These are phyloP conservation scores for Alternaria sp. DNA, from an alignment of 2,329 filamentous ascomycete species.

Conservation along the genomic window DNA sequence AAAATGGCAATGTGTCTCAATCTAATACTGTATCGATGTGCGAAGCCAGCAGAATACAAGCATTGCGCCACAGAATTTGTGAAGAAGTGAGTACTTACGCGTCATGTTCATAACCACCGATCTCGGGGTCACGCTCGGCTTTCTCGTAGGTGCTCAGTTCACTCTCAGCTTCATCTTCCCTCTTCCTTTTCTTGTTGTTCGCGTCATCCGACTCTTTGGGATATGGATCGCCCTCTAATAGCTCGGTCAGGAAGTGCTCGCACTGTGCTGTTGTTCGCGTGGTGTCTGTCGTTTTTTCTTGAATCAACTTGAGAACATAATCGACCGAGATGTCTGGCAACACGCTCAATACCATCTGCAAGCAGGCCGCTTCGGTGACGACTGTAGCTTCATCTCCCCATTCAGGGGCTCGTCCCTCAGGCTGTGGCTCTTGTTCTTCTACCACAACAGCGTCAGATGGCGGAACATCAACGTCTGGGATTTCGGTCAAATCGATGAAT, in stretches of 20 bases:
- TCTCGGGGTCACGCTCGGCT: constrained; percentile 19
- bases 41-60: neutral
- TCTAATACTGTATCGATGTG: neutral
- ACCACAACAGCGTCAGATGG: constrained; percentile 14
- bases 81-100: constrained; percentile 38
- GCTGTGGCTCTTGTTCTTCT: neutral
- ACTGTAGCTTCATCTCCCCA: constrained; percentile 2
- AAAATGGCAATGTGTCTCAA: neutral
- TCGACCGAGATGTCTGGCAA: constrained; percentile 46
- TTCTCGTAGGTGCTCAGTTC: constrained; percentile 35
- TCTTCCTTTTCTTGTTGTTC: constrained; percentile 45
- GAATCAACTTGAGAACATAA: constrained; percentile 40
- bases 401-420: neutral
- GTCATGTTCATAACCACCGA: constrained; percentile 29
- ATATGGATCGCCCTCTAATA: constrained; percentile 45
- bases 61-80: neutral
- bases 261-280: constrained; percentile 35
- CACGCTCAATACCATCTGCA: constrained; percentile 45
- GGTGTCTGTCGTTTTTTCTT: constrained; percentile 29
- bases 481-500: constrained; percentile 33
- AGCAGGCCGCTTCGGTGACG: constrained; percentile 36
- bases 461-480: constrained; percentile 35
- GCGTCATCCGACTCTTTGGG: constrained; percentile 43
- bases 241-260: constrained; percentile 36
- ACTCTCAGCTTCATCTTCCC: constrained; percentile 32